A percentile compares a stretch with the other conserved stretches of the same genome.
Evolutionary conservation across 768 basidiomycete species (phyloP).

Genomic region (Kwoniella dendrophila): DNA sequence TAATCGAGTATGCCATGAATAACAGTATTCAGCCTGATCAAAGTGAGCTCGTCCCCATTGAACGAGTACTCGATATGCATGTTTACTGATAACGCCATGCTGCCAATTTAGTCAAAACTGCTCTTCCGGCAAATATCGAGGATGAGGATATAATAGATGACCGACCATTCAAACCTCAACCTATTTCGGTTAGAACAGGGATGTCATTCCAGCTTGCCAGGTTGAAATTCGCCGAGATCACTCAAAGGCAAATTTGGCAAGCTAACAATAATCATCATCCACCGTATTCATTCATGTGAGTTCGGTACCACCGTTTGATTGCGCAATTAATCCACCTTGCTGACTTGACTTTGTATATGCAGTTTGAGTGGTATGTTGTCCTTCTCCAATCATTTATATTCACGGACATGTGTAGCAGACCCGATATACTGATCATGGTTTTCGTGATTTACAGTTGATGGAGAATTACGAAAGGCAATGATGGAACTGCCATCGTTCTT

Average conservation of each 20-base stretch:
- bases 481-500: conserved; percentile 54
- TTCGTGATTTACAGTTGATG: conserved; percentile 44
- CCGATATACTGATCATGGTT: background rate
- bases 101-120: conserved; percentile 55
- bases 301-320: background rate
- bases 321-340: background rate
- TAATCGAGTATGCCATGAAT: too few species aligned
- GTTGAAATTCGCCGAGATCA: conserved; percentile 52
- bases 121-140: conserved; percentile 55
- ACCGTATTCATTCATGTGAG: conserved; percentile 55
- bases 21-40: conserved; percentile 56
- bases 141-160: conserved; percentile 56
- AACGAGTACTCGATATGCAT: too few species aligned
- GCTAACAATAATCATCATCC: conserved; percentile 54
- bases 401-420: background rate
- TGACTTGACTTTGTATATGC: background rate
- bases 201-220: conserved; percentile 56
- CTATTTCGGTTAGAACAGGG: conserved; percentile 42
- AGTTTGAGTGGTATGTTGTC: conserved; percentile 27
- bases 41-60: conserved; percentile 45
- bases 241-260: conserved; percentile 55
- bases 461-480: conserved; percentile 52
- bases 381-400: background rate
- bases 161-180: conserved; percentile 46
- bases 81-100: too few species aligned